Evolutionary conservation across 495 filamentous ascomycete species (phyloP).

Genomic region (Bacidia rubella): DNA sequence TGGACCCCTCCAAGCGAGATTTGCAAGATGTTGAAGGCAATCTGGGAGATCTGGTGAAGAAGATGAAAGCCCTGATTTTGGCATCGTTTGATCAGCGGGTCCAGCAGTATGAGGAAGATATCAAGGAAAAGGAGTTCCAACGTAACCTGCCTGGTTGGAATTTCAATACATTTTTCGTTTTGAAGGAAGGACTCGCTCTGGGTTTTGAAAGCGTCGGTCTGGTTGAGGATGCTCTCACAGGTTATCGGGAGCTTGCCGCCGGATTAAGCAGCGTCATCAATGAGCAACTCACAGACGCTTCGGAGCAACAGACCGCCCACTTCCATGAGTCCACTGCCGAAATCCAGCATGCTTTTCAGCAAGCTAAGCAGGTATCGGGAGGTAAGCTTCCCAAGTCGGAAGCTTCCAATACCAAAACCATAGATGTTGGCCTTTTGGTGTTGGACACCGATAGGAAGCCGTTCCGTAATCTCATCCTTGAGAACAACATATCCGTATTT

Average conservation of each 20-base stretch:
- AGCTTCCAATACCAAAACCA: slow-evolving; percentile 15
- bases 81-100: slow-evolving; percentile 84
- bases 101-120: slow-evolving; percentile 91
- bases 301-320: slow-evolving; percentile 47
- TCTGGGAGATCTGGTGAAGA: slow-evolving; percentile 72
- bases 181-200: slow-evolving; percentile 86
- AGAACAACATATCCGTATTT: slow-evolving; percentile 94
- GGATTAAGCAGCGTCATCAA: slow-evolving; percentile 70
- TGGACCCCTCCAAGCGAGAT: background rate
- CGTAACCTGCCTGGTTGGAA: slow-evolving; percentile 90
- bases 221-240: slow-evolving; percentile 84
- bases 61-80: slow-evolving; percentile 76
- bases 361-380: slow-evolving; percentile 19
- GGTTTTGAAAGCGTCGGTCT: slow-evolving; percentile 94
- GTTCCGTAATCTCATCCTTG: slow-evolving; percentile 83
- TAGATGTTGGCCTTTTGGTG: slow-evolving; percentile 37
- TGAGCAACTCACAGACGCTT: slow-evolving; percentile 47
- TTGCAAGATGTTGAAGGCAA: slow-evolving; percentile 51
- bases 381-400: slow-evolving; percentile 1
- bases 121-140: slow-evolving; percentile 84
- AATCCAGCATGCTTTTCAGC: slow-evolving; percentile 45
- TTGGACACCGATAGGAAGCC: slow-evolving; percentile 62
- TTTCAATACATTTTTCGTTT: slow-evolving; percentile 95
- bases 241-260: slow-evolving; percentile 82
- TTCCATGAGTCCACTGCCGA: slow-evolving; percentile 58